phyloP scores from a whole-genome alignment of 345 rosid species.

The Camelina laxa region DNA sequence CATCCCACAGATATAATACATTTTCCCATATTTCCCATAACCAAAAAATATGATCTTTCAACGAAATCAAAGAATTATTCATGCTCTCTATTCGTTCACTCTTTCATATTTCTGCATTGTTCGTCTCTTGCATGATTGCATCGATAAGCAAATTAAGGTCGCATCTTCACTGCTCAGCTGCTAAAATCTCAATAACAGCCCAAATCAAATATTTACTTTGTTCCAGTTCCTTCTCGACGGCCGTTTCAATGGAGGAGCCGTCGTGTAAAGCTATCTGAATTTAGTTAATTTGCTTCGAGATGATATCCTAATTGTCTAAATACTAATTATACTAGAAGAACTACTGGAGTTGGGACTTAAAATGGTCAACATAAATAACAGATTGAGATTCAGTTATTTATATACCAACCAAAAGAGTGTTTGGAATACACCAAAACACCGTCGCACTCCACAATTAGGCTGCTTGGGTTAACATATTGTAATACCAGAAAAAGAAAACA shows the following conservation, averaged over 20 bases:
- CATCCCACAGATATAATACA: too few relatives aligned
- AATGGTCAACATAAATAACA: too few relatives aligned
- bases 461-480: slow-evolving; percentile 22
- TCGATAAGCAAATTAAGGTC: neutral
- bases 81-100: neutral
- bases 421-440: neutral
- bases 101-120: too few relatives aligned
- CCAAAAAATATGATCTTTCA: too few relatives aligned
- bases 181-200: neutral
- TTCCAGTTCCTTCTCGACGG: neutral
- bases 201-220: neutral
- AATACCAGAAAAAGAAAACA: neutral
- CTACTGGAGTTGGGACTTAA: too few relatives aligned
- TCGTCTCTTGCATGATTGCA: too few relatives aligned
- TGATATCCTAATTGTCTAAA: too few relatives aligned
- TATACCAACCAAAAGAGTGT: neutral
- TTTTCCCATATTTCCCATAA: too few relatives aligned
- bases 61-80: too few relatives aligned
- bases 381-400: neutral
- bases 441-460: slow-evolving; percentile 4
- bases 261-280: neutral
- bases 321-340: too few relatives aligned
- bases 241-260: neutral
- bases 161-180: neutral
- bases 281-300: too few relatives aligned